Evolutionary conservation across 176 grass and related monocot species (phyloP), one percentile per base, ranked within the genome.

Genomic region (Avena atlantica): DNA sequence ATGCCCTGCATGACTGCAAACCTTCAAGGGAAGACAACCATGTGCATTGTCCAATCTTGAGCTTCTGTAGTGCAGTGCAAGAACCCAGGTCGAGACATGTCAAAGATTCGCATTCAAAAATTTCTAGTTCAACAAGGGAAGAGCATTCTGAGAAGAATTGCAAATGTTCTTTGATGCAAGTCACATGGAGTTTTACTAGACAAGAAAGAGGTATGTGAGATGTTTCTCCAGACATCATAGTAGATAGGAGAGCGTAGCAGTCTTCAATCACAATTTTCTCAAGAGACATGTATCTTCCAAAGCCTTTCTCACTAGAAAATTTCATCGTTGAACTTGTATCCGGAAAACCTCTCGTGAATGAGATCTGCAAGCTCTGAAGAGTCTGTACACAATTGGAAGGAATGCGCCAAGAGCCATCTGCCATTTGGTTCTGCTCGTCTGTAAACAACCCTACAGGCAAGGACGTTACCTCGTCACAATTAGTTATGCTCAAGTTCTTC

Each of bases 181-280:
- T 16, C 4, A 83, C n/a, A 3, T 1, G 8, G 5, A 83, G 51
- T 53, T 58, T 83, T 21, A 57, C 27, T 12, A 83, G n/a, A 56
- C 12, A 83, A 17, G 64, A 69, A 21, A 48, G 66, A 68, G 63
- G 12, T 36, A 82, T 36, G 6, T 71, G 14, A 12, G 66, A 83
- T 13, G n/a, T 40, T 40, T 40, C 66, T 71, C 36, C 66, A 42
- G 66, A 83, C 21, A 44, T 61, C 61, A 27, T 13, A 27, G 9
- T 27, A 24, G 23, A 64, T 64, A 64, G 3, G 10, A 27, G 20
- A 27, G 61, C 5, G 23, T 9, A 11, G 23, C 23, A 64, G 11
- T 64, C 61, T 27, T 21, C 6, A 13, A 64, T 64, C 11, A 64
- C 10, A 27, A 64, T 5, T 25, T 13, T 27, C 61, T 64, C 25